phyloP scores from a whole-genome alignment of 331 rosid species.

The Arachis monticola region DNA sequence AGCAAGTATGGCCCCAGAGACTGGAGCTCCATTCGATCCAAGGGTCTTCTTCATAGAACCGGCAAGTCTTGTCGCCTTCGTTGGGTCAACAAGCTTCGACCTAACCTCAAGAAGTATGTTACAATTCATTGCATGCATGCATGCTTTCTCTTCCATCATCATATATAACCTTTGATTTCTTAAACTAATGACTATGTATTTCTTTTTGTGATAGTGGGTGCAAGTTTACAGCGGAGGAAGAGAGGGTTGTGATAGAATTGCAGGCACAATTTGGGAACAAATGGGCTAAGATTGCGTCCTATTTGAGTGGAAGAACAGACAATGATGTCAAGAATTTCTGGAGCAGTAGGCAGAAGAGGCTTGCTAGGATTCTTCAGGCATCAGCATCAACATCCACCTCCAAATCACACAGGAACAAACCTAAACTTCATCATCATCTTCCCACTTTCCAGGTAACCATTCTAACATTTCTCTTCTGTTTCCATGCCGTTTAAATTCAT shows the following conservation, averaged over 20 bases:
- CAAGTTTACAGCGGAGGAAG: conserved; percentile 80
- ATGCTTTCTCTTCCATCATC: too few species aligned
- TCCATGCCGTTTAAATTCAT: too few species aligned
- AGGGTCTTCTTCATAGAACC: conserved; percentile 78
- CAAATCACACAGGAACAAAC: conserved; percentile 54
- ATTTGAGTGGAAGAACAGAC: conserved; percentile 76
- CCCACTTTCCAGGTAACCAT: conserved; percentile 48
- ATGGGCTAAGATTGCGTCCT: conserved; percentile 84
- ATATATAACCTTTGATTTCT: too few species aligned
- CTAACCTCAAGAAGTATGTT: conserved; percentile 75
- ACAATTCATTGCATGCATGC: too few species aligned
- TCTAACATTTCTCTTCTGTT: not conserved
- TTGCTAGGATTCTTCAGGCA: conserved; percentile 67
- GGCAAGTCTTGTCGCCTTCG: conserved; percentile 96
- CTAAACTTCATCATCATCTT: conserved; percentile 41
- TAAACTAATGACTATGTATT: not conserved
- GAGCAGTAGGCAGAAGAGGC: conserved; percentile 88
- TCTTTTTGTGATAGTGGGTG: conserved; percentile 60
- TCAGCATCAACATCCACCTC: conserved; percentile 53
- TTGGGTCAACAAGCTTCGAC: conserved; percentile 91
- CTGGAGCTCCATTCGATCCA: conserved; percentile 99
- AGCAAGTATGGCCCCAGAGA: conserved; percentile 77
- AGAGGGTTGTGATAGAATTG: conserved; percentile 83
- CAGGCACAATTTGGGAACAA: conserved; percentile 81
- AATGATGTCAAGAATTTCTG: conserved; percentile 91